Evolutionary conservation across 2,329 filamentous ascomycete species (phyloP).

Genomic region (Diplodia scrobiculata): DNA sequence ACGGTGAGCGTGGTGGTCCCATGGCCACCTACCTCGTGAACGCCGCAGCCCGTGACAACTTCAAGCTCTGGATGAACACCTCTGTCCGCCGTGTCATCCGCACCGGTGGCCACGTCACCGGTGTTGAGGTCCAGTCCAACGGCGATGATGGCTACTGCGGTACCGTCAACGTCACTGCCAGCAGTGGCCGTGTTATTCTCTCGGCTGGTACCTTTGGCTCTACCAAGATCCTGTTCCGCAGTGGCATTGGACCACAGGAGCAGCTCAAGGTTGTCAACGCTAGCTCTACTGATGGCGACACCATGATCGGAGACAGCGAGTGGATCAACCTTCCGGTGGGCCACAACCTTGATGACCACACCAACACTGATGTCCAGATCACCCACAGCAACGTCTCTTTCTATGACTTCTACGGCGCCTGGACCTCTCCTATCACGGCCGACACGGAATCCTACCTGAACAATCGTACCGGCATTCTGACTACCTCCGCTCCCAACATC

Average conservation of each 20-base stretch:
- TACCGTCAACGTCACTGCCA: slow-evolving; percentile 61
- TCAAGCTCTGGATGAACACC: slow-evolving; percentile 67
- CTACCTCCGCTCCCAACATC: slow-evolving; percentile 67
- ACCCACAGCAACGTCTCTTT: slow-evolving; percentile 57
- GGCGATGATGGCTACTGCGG: slow-evolving; percentile 63
- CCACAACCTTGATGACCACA: slow-evolving; percentile 56
- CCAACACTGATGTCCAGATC: slow-evolving; percentile 60
- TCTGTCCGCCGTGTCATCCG: slow-evolving; percentile 69
- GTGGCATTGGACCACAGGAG: slow-evolving; percentile 65
- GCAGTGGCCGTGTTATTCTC: slow-evolving; percentile 66
- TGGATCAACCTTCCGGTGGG: slow-evolving; percentile 59
- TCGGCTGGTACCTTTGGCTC: slow-evolving; percentile 71
- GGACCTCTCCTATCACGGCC: slow-evolving; percentile 46
- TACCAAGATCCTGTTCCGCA: slow-evolving; percentile 67
- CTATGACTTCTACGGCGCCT: slow-evolving; percentile 69
- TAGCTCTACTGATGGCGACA: slow-evolving; percentile 47
- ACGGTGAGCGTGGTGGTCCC: slow-evolving; percentile 69
- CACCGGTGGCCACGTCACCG: slow-evolving; percentile 62
- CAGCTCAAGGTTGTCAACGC: slow-evolving; percentile 51
- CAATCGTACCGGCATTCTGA: slow-evolving; percentile 60
- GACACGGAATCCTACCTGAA: slow-evolving; percentile 50
- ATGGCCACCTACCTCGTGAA: slow-evolving; percentile 70
- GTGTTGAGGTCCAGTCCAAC: slow-evolving; percentile 65
- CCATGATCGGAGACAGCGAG: slow-evolving; percentile 48
- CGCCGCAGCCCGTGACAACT: slow-evolving; percentile 63